A percentile compares a stretch with the other conserved stretches of the same genome.
Conservation (phyloP, 1,284 basidiomycete species). For the Trametes hirsuta region DNA sequence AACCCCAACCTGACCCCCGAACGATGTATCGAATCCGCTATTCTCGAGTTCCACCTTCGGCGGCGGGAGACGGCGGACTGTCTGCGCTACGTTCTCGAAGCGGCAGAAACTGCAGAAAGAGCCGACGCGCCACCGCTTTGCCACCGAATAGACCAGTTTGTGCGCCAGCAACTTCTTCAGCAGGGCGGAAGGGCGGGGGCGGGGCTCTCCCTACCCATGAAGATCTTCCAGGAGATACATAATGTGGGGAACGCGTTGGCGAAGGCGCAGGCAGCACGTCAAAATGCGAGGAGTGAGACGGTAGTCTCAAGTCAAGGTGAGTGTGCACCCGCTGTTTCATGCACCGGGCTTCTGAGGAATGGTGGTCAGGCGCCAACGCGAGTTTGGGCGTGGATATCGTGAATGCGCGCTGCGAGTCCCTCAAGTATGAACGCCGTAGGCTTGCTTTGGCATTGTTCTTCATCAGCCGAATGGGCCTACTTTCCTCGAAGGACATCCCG, state of each 20-base stretch:
- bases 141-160: slow-evolving; percentile 55
- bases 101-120: slow-evolving; percentile 42
- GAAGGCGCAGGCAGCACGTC: slow-evolving; percentile 58
- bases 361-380: slow-evolving; percentile 6
- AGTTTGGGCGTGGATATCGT: slow-evolving; percentile 67
- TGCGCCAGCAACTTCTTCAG: slow-evolving; percentile 54
- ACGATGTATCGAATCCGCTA: slow-evolving; percentile 61
- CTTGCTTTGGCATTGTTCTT: slow-evolving; percentile 66
- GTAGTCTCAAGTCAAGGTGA: slow-evolving; percentile 58
- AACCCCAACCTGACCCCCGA: slow-evolving; percentile 66
- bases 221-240: slow-evolving; percentile 68
- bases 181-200: slow-evolving; percentile 35
- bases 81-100: slow-evolving; percentile 56
- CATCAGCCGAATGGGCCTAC: slow-evolving; percentile 64
- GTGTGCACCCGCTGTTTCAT: not conserved
- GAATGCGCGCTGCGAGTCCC: slow-evolving; percentile 66
- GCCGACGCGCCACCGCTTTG: slow-evolving; percentile 48
- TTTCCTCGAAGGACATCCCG: slow-evolving; percentile 62
- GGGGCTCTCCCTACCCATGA: slow-evolving; percentile 47
- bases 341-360: not conserved
- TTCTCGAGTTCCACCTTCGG: slow-evolving; percentile 68
- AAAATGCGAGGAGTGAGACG: slow-evolving; percentile 67
- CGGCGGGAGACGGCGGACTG: slow-evolving; percentile 71
- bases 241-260: slow-evolving; percentile 52
- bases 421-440: slow-evolving; percentile 71